These are phyloP conservation scores for Phytophthora pistaciae DNA, from an alignment of 352 stramenopile genomes.

Conservation along the genomic window DNA sequence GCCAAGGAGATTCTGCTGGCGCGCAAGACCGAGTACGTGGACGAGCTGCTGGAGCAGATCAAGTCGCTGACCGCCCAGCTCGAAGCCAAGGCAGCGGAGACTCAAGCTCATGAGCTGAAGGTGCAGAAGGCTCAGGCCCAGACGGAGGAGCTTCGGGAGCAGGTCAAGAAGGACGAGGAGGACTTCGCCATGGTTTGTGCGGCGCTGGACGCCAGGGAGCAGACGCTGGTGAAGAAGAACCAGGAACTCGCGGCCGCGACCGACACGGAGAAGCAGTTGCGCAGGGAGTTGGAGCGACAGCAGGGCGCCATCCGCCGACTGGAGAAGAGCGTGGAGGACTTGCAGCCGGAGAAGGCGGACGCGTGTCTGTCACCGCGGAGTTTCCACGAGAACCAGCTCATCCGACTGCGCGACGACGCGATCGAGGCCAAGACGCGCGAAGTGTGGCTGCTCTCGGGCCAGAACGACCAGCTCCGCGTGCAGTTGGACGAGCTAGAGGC, in stretches of 20 bases:
- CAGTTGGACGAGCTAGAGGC: slow-evolving; percentile 76
- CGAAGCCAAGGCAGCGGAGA: slow-evolving; percentile 23
- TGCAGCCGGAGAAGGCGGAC: slow-evolving; percentile 54
- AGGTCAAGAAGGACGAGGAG: slow-evolving; percentile 72
- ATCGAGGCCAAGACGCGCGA: slow-evolving; percentile 77
- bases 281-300: slow-evolving; percentile 54
- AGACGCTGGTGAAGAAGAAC: slow-evolving; percentile 46
- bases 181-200: slow-evolving; percentile 74
- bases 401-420: slow-evolving; percentile 77
- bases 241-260: slow-evolving; percentile 36
- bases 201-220: slow-evolving; percentile 59
- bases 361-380: slow-evolving; percentile 77
- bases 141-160: slow-evolving; percentile 48
- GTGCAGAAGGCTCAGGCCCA: slow-evolving; percentile 33
- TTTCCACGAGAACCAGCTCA: slow-evolving; percentile 80
- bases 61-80: slow-evolving; percentile 23
- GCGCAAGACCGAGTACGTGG: slow-evolving; percentile 69
- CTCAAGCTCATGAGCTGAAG: slow-evolving; percentile 23
- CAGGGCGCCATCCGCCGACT: slow-evolving; percentile 48
- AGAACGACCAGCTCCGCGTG: slow-evolving; percentile 72
- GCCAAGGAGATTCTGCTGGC: slow-evolving; percentile 71
- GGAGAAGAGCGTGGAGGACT: slow-evolving; percentile 56
- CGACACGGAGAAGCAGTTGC: slow-evolving; percentile 48
- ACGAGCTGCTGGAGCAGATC: slow-evolving; percentile 65
- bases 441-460: slow-evolving; percentile 70